Conservation (phyloP, 2,329 filamentous ascomycete genomes). For the Neofusicoccum sp. region DNA sequence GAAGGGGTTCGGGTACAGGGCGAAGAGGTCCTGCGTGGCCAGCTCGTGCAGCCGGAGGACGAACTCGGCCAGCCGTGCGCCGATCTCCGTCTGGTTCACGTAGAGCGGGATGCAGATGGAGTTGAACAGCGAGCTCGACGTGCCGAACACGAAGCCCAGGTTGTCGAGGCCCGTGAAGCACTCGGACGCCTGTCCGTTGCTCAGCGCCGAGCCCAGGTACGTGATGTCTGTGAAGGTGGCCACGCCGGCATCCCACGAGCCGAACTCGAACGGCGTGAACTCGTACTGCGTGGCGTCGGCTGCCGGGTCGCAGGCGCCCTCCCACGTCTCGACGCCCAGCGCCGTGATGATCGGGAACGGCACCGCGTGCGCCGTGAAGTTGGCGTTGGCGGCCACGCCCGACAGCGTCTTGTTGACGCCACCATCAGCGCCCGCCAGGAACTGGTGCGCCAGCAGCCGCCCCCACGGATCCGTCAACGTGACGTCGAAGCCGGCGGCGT, state of each 20-base stretch:
- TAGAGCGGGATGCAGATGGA: conserved; percentile 28
- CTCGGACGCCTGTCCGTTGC: conserved; percentile 47
- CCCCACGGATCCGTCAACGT: conserved; percentile 48
- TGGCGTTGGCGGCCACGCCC: conserved; percentile 36
- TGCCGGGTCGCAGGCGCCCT: conserved; percentile 42
- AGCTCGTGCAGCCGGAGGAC: conserved; percentile 32
- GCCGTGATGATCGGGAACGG: conserved; percentile 52
- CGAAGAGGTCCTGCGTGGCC: conserved; percentile 44
- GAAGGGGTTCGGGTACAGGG: conserved; percentile 65
- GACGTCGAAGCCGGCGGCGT: conserved; percentile 41
- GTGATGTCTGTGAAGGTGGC: conserved; percentile 62
- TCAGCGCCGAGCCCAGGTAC: conserved; percentile 64
- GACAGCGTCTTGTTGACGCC: conserved; percentile 41
- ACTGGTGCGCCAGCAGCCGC: conserved; percentile 44
- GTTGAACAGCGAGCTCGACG: conserved; percentile 48
- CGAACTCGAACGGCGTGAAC: conserved; percentile 68
- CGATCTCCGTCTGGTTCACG: conserved; percentile 11
- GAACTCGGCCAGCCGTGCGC: conserved; percentile 8
- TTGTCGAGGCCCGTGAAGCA: conserved; percentile 54
- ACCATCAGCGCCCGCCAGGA: conserved; percentile 42
- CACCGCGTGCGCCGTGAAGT: conserved; percentile 44
- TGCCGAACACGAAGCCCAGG: conserved; percentile 51
- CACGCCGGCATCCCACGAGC: conserved; percentile 63
- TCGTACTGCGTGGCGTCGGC: conserved; percentile 65
- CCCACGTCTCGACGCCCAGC: conserved; percentile 24